Evolutionary conservation across 139 green algal species (phyloP), one percentile per base, ranked within the genome.

Genomic region (Chlamydomonas schloesseri): DNA sequence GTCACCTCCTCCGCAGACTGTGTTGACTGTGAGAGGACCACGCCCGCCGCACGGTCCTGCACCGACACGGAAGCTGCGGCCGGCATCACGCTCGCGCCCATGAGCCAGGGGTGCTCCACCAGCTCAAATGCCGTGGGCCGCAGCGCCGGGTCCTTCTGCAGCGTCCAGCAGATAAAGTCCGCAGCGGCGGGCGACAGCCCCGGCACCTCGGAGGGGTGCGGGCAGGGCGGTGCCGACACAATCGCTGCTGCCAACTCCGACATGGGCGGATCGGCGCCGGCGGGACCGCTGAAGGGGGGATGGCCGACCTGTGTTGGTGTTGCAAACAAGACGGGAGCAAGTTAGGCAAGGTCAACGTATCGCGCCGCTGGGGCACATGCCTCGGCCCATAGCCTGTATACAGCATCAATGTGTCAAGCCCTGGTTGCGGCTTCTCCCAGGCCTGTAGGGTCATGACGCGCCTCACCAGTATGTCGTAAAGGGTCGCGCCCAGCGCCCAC

Each of bases 281-380:
- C 53, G 28, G 57, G 57, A 4, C 34, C 57, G 34, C 57, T 71
- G 74, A 81, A 81, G 57, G 74, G 74, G 33, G 74, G 57, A 57
- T 82, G 57, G 33, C 74, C 74, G 6, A 82, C 42, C 42, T 50
- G 8, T 8, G n/a, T n/a, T n/a, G n/a, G 42, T 50, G 42, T 8
- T 5, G 42, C 42, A 8, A 50, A 8, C 6, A 50, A 8, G 42
- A 8, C 42, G 42, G 6, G 42, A 50, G 42, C 42, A 50, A 50
- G 42, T n/a, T n/a, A n/a, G n/a, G n/a, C n/a, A n/a, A n/a, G n/a
- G n/a, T n/a, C n/a, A n/a, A n/a, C n/a, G n/a, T n/a, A n/a, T n/a
- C n/a, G n/a, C n/a, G n/a, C n/a, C n/a, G n/a, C n/a, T n/a, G n/a
- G n/a, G n/a, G n/a, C n/a, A n/a, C n/a, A n/a, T n/a, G n/a, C n/a